A percentile compares a stretch with the other conserved stretches of the same genome.
phyloP scores from a whole-genome alignment of 2,329 filamentous ascomycete species.

The Raffaelea deltoideospora region DNA sequence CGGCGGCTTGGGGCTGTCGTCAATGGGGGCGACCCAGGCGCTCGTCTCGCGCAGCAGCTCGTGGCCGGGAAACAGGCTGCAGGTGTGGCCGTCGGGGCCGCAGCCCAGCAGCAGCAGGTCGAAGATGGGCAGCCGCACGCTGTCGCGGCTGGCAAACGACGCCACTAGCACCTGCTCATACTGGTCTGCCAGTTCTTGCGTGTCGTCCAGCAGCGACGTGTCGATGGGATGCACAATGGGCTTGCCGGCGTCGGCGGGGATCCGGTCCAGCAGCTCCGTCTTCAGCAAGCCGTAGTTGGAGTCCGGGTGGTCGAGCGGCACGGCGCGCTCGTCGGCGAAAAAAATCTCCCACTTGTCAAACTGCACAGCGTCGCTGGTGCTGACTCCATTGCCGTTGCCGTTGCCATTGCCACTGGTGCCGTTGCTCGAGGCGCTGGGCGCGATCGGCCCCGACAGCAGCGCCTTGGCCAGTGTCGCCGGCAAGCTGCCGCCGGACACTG shows the following conservation, averaged over 20 bases:
- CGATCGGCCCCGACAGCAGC: slow-evolving; percentile 46
- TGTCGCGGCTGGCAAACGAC: slow-evolving; percentile 82
- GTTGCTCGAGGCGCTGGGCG: not conserved
- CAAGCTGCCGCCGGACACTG: slow-evolving; percentile 84
- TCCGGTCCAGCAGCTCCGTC: slow-evolving; percentile 74
- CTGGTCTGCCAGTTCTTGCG: slow-evolving; percentile 81
- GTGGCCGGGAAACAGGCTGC: slow-evolving; percentile 87
- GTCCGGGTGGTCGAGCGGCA: slow-evolving; percentile 80
- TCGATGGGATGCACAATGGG: slow-evolving; percentile 75
- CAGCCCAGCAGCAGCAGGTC: slow-evolving; percentile 87
- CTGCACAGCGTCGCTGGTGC: slow-evolving; percentile 46
- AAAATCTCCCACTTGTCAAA: slow-evolving; percentile 95
- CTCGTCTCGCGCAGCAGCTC: slow-evolving; percentile 70
- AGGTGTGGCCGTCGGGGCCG: slow-evolving; percentile 93
- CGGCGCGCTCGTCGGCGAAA: slow-evolving; percentile 93
- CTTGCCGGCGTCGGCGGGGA: slow-evolving; percentile 49
- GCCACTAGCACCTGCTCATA: slow-evolving; percentile 82
- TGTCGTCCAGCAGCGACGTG: slow-evolving; percentile 46
- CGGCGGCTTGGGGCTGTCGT: slow-evolving; percentile 90
- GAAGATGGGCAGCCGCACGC: slow-evolving; percentile 87
- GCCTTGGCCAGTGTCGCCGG: slow-evolving; percentile 78
- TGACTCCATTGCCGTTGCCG: not conserved
- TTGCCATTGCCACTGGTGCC: not conserved
- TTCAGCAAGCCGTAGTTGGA: slow-evolving; percentile 89
- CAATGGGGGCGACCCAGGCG: slow-evolving; percentile 85